These are phyloP conservation scores for Candida tunisiensis DNA, from an alignment of 1,139 yeast genomes.

Conservation along the genomic window DNA sequence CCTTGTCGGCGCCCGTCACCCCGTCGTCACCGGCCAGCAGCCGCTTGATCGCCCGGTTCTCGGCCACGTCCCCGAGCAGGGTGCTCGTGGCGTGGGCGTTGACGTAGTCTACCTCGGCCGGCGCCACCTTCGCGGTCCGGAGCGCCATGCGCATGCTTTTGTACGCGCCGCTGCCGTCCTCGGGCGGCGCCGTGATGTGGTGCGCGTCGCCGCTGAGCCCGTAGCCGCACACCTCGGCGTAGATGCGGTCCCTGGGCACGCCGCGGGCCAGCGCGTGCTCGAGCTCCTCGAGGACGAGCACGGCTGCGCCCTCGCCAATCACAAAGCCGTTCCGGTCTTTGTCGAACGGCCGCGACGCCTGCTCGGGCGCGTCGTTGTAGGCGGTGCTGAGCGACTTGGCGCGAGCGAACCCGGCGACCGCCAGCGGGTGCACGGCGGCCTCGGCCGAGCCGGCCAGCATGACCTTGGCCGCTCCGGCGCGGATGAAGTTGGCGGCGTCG, in stretches of 20 bases:
- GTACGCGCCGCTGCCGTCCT: slow-evolving; percentile 70
- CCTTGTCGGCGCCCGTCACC: no score
- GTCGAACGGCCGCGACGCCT: slow-evolving; percentile 85
- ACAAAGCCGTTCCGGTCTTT: slow-evolving; percentile 69
- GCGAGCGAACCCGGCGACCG: slow-evolving; percentile 83
- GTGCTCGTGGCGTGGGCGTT: slow-evolving; percentile 99
- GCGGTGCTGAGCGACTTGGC: slow-evolving; percentile 65
- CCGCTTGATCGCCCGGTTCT: slow-evolving; percentile 49
- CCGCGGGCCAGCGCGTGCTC: slow-evolving; percentile 61
- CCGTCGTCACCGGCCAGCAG: no score
- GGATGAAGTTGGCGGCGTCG: slow-evolving; percentile 72
- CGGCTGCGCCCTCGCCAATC: slow-evolving; percentile 85
- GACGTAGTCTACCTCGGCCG: slow-evolving; percentile 46
- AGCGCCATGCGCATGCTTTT: slow-evolving; percentile 74
- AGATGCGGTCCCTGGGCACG: slow-evolving; percentile 35
- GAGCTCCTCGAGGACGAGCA: slow-evolving; percentile 55
- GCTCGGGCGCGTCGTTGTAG: slow-evolving; percentile 40
- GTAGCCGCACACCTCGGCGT: slow-evolving; percentile 74
- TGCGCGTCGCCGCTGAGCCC: slow-evolving; percentile 86
- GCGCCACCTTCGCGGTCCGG: slow-evolving; percentile 25
- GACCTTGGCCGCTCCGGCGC: slow-evolving; percentile 64
- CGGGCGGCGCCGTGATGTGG: slow-evolving; percentile 85
- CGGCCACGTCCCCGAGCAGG: slow-evolving; percentile 75
- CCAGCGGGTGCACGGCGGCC: slow-evolving; percentile 70
- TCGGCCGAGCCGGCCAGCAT: slow-evolving; percentile 94